Evolutionary conservation across 225 moss, liverwort and hornwort genomes (phyloP).

Genomic region (Straminergon stramineum): DNA sequence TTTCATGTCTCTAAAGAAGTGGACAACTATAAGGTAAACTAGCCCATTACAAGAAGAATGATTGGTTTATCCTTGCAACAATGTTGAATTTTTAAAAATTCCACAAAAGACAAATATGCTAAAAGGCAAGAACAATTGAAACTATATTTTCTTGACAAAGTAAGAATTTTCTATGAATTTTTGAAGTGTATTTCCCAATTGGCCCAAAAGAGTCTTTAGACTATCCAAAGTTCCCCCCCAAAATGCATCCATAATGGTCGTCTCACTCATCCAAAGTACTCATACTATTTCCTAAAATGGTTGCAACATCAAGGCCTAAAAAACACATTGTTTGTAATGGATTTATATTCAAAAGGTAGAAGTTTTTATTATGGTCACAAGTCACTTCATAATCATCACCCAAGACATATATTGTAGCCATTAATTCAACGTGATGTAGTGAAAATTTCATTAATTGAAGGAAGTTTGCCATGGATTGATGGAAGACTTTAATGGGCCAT

Average conservation of each 20-base stretch:
- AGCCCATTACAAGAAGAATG: background rate
- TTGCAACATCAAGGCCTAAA: background rate
- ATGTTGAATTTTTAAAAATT: background rate
- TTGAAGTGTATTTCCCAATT: background rate
- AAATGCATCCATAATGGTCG: background rate
- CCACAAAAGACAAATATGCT: background rate
- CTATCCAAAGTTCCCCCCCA: background rate
- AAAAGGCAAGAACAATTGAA: background rate
- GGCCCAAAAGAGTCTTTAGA: background rate
- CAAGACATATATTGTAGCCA: background rate
- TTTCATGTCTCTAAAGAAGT: background rate
- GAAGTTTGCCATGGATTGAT: background rate
- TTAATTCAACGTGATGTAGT: background rate
- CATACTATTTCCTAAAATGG: background rate
- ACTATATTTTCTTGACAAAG: background rate
- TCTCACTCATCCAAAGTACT: background rate
- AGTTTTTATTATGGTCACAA: background rate
- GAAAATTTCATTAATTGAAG: background rate
- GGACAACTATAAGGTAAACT: background rate
- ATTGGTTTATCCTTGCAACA: rapidly evolving
- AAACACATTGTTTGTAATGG: background rate
- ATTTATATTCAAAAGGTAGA: background rate
- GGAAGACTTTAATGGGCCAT: background rate
- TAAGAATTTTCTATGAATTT: background rate
- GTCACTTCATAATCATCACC: background rate